These are phyloP conservation scores for Talaromyces piceae DNA, from an alignment of 2,329 filamentous ascomycete species.

Conservation along the genomic window DNA sequence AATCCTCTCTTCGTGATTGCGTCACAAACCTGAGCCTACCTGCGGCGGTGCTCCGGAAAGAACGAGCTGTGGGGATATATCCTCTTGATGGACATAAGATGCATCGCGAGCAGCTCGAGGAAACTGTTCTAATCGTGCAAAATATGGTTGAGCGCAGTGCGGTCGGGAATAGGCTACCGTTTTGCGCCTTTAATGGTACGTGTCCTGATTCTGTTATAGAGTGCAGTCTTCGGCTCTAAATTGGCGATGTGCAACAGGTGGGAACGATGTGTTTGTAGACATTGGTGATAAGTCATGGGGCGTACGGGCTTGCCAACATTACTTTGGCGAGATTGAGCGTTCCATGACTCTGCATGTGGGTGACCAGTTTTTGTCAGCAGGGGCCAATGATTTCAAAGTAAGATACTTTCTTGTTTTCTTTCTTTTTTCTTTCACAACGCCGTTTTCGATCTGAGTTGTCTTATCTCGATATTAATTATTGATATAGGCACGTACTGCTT, in stretches of 20 bases:
- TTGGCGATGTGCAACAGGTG: slow-evolving; percentile 41
- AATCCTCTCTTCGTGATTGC: slow-evolving; percentile 74
- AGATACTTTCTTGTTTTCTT: no score
- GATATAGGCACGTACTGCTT: slow-evolving; percentile 65
- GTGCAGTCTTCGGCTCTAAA: background rate
- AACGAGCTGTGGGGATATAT: slow-evolving; percentile 74
- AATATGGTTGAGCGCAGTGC: slow-evolving; percentile 78
- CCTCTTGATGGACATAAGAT: slow-evolving; percentile 60
- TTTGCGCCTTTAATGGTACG: slow-evolving; percentile 88
- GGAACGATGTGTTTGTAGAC: slow-evolving; percentile 95
- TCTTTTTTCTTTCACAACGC: background rate
- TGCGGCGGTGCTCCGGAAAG: slow-evolving; percentile 76
- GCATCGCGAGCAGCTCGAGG: slow-evolving; percentile 81
- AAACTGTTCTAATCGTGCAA: slow-evolving; percentile 90
- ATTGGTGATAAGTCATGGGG: slow-evolving; percentile 98
- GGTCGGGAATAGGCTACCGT: slow-evolving; percentile 65
- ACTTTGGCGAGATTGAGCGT: slow-evolving; percentile 69
- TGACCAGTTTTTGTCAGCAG: slow-evolving; percentile 89
- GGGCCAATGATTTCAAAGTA: slow-evolving; percentile 93
- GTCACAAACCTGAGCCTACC: slow-evolving; percentile 71
- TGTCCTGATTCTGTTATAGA: background rate
- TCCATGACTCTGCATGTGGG: slow-evolving; percentile 87
- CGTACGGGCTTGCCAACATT: slow-evolving; percentile 83
- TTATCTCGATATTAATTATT: background rate
- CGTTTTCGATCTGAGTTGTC: background rate